A percentile compares a stretch with the other conserved stretches of the same genome.
phyloP scores from a whole-genome alignment of 2,329 filamentous ascomycete genomes.

The Sporothrix protearum region DNA sequence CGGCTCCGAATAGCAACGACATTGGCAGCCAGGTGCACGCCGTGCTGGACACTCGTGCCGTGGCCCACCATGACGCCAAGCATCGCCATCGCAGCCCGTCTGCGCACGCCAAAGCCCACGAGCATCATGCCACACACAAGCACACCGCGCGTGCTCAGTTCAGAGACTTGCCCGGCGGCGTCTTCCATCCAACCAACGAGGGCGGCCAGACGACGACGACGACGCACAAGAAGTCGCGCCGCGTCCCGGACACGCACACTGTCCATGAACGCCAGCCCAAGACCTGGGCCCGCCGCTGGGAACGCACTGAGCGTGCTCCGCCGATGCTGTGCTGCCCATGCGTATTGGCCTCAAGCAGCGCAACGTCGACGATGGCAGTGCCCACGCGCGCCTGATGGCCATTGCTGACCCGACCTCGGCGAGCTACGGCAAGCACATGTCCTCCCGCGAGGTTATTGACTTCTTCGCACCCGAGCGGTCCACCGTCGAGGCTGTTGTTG shows the following conservation, averaged over 20 bases:
- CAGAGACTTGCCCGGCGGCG: conserved; percentile 7
- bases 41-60: conserved; percentile 8
- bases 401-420: conserved; percentile 33
- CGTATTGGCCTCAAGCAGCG: conserved; percentile 30
- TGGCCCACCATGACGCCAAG: background rate
- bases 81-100: background rate
- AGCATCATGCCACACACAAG: background rate
- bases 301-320: conserved; percentile 31
- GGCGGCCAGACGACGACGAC: background rate
- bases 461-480: conserved; percentile 38
- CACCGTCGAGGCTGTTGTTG: conserved; percentile 35
- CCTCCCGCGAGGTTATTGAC: conserved; percentile 37
- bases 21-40: background rate
- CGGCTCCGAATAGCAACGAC: background rate
- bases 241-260: conserved; percentile 30
- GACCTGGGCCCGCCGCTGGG: conserved; percentile 32
- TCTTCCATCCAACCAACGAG: conserved; percentile 10
- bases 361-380: conserved; percentile 32
- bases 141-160: background rate
- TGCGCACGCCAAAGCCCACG: background rate
- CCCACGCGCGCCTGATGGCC: conserved; percentile 34
- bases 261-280: conserved; percentile 36
- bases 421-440: conserved; percentile 41
- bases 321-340: conserved; percentile 30
- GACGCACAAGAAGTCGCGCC: background rate